Base-by-base conservation (phyloP, 805 yeast species). In the Yueomyces sinensis region DNA sequence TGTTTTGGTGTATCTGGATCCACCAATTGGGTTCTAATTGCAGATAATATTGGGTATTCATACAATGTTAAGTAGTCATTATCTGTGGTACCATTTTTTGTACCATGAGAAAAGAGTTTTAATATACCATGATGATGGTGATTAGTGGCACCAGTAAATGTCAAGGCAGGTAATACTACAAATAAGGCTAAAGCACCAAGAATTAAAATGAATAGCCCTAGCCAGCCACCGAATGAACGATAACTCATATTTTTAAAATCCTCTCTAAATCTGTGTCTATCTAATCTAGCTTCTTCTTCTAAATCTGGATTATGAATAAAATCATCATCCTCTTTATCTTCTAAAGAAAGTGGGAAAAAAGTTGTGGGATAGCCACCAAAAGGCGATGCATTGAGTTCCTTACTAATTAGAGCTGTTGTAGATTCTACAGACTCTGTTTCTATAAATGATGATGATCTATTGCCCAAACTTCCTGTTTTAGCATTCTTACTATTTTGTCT, bases 321-420 rank as follows among this genome's bases (percentile, higher is more conserved):
- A 58, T 89, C 98, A 61, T 89, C 98, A 9, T 82, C 79, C 58
- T 89, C 98, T 58, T 83, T 83, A 46, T 89, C 97, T 39, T 89
- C 95, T 42, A 91, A 75, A 46, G 72, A 78, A 37, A 89, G 63
- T 1, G 98, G 98, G 62, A 89, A 89, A 4, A 84, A 76, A 14
- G 86, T 68, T 7, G 95, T 93, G 1, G 98, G 97, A 57, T 82
- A 89, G 13, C 97, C 97, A 34, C 97, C 98, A 61, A 89, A 89
- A 3, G 97, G 98, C 32, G 82, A 74, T 44, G 76, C 76, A 49
- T 80, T n/a, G 6, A 25, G 13, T 9, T 25, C 28, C 13, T 25
- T 25, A 25, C 15, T 25, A 5, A n/a, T 25, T 7, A 20, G 11
- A n/a, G 36, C 30, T 32, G 30, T 18, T 34, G 29, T 6, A 17